A percentile compares a stretch with the other conserved stretches of the same genome.
Conservation (phyloP, 768 basidiomycete species). For the Termitomyces sp. region DNA sequence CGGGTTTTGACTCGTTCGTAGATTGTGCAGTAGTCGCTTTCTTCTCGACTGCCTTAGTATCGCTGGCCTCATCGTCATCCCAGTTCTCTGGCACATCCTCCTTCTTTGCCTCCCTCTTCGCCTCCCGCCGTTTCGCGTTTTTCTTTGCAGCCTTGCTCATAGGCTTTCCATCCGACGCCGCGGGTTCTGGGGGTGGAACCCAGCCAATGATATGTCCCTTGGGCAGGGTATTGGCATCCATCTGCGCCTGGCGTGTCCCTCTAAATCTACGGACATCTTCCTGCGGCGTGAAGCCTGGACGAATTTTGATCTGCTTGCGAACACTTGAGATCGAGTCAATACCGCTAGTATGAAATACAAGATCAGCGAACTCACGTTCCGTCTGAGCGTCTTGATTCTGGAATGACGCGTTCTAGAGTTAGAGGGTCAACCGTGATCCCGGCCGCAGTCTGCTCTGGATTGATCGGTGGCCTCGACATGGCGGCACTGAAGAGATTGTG, state of each 20-base stretch:
- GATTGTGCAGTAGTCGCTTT: not conserved
- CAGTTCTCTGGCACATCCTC: constrained; percentile 68
- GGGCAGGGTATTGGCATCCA: constrained; percentile 60
- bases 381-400: constrained; percentile 76
- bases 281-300: constrained; percentile 92
- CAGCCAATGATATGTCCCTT: constrained; percentile 85
- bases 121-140: constrained; percentile 77
- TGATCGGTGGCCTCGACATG: constrained; percentile 77
- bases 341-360: constrained; percentile 7
- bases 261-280: constrained; percentile 90
- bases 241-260: constrained; percentile 68
- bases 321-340: constrained; percentile 42
- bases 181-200: constrained; percentile 55
- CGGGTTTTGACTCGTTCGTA: not conserved
- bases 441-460: constrained; percentile 65
- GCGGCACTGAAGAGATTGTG: constrained; percentile 9
- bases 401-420: constrained; percentile 85
- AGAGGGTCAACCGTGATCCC: constrained; percentile 86
- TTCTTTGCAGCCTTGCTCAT: constrained; percentile 81
- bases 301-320: constrained; percentile 84
- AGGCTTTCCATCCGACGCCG: constrained; percentile 35
- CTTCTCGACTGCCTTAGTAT: constrained; percentile 6
- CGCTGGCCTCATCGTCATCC: constrained; percentile 68
- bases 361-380: constrained; percentile 62
- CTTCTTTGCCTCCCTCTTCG: constrained; percentile 51